These are phyloP conservation scores for Cladosporium sp. DNA, from an alignment of 2,329 filamentous ascomycete genomes.

Conservation along the genomic window DNA sequence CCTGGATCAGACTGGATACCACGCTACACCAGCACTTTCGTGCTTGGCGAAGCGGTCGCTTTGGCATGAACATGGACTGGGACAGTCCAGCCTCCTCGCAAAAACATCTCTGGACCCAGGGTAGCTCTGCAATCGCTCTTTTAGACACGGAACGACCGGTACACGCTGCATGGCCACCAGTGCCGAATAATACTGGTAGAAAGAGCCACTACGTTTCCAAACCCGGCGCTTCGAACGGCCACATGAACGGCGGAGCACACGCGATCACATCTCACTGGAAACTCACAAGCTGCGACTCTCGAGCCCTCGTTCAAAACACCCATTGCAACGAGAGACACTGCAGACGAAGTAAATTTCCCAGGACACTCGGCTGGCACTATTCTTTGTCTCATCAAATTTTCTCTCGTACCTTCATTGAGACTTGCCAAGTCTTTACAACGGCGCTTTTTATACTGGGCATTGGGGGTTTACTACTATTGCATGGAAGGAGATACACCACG, in stretches of 20 bases:
- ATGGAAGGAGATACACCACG: conserved; percentile 6
- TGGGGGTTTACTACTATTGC: neutral
- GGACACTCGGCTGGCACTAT: neutral
- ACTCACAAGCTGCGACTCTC: neutral
- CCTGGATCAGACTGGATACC: neutral
- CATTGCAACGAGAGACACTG: neutral
- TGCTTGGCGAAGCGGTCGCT: neutral
- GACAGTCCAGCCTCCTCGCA: neutral
- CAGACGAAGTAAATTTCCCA: neutral
- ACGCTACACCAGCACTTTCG: neutral
- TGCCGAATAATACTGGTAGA: neutral
- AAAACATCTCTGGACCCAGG: neutral
- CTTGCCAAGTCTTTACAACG: neutral
- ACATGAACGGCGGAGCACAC: neutral
- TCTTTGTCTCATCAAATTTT: neutral
- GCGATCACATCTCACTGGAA: neutral
- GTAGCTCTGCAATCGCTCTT: neutral
- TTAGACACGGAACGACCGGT: neutral
- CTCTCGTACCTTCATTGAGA: neutral
- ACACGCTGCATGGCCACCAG: neutral
- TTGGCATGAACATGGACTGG: neutral
- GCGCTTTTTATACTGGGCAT: neutral
- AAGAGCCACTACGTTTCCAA: neutral
- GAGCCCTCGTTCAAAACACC: neutral
- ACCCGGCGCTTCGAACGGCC: neutral